These are phyloP conservation scores for Fusarium nanum DNA, from an alignment of 2,329 filamentous ascomycete species.

Conservation along the genomic window DNA sequence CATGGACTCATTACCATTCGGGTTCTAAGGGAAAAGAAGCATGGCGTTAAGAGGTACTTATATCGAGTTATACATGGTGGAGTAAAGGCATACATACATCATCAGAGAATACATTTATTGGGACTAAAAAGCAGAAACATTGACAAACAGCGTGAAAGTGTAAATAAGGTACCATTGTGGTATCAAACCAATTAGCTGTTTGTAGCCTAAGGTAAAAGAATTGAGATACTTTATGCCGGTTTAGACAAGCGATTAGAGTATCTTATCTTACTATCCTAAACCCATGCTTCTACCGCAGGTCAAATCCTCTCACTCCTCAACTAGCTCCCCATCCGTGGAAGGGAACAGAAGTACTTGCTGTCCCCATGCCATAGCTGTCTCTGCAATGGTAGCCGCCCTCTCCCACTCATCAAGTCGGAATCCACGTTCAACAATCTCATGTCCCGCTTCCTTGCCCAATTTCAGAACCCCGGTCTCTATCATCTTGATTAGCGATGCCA, in stretches of 20 bases:
- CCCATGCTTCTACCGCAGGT: fast-evolving
- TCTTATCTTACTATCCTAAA: fast-evolving
- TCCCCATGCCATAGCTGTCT: constrained; percentile 25
- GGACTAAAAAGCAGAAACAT: fast-evolving
- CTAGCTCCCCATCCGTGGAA: fast-evolving
- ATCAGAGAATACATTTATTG: not conserved
- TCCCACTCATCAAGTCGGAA: constrained; percentile 33
- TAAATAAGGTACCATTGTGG: not conserved
- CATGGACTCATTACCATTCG: constrained; percentile 41
- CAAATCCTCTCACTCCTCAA: not conserved
- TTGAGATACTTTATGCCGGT: too few relatives aligned
- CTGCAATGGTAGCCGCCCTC: constrained; percentile 4
- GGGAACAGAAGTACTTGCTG: constrained; percentile 28
- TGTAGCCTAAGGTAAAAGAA: too few relatives aligned
- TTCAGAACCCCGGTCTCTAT: constrained; percentile 26
- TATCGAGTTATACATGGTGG: not conserved
- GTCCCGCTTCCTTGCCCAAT: constrained; percentile 26
- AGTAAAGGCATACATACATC: not conserved
- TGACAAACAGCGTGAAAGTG: not conserved
- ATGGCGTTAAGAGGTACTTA: not conserved
- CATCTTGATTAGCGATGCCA: constrained; percentile 28
- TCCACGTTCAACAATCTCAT: constrained; percentile 12
- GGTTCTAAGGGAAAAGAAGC: not conserved
- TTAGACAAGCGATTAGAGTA: too few relatives aligned
- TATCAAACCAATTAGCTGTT: too few relatives aligned